Evolutionary conservation across 2,329 filamentous ascomycete species (phyloP).

Genomic region (Biscogniauxia mediterranea): DNA sequence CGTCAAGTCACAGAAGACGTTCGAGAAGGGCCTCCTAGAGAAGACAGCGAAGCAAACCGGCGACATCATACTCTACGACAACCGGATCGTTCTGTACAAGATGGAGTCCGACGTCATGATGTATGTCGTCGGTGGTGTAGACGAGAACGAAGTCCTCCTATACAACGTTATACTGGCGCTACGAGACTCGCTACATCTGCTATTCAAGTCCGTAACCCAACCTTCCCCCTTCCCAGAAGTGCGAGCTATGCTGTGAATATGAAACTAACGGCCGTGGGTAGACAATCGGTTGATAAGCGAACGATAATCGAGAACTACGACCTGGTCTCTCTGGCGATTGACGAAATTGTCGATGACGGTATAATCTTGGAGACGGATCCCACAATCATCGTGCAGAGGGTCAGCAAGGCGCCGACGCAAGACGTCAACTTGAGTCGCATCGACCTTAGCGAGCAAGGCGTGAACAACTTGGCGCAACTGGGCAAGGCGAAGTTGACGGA

Average conservation of each 20-base stretch:
- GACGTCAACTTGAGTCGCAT: constrained; percentile 92
- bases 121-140: constrained; percentile 85
- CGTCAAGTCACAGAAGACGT: constrained; percentile 89
- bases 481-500: constrained; percentile 90
- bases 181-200: constrained; percentile 82
- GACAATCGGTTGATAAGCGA: constrained; percentile 94
- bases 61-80: constrained; percentile 97
- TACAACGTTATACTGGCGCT: constrained; percentile 94
- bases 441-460: constrained; percentile 91
- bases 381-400: constrained; percentile 86
- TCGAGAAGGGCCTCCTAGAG: constrained; percentile 92
- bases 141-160: constrained; percentile 95
- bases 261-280: constrained; percentile 37
- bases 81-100: constrained; percentile 95
- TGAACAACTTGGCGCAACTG: constrained; percentile 91
- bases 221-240: neutral
- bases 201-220: constrained; percentile 72
- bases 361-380: constrained; percentile 98
- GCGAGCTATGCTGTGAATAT: neutral
- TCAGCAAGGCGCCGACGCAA: constrained; percentile 86
- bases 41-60: constrained; percentile 95
- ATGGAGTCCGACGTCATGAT: constrained; percentile 95
- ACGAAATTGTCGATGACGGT: constrained; percentile 93
- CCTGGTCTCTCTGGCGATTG: constrained; percentile 86
- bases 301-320: constrained; percentile 99